Conservation (phyloP, 2,329 filamentous ascomycete species). For the Sphaerulina musiva region DNA sequence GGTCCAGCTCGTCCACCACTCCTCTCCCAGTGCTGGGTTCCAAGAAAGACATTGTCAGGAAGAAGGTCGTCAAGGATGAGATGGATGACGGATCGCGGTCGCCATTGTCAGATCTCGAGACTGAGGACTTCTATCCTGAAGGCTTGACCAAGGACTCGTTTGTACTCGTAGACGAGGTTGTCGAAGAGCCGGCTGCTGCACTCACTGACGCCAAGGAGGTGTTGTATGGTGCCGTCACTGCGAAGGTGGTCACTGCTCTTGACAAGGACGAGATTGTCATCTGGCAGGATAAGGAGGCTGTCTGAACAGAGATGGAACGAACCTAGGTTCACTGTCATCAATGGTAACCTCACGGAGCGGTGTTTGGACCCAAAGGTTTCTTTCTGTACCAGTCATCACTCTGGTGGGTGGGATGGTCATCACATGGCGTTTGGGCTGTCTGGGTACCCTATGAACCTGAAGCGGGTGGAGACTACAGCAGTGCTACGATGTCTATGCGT, state of each 20-base stretch:
- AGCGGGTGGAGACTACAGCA: no score
- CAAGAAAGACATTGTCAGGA: constrained; percentile 28
- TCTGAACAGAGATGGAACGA: neutral
- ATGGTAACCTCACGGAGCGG: constrained; percentile 2
- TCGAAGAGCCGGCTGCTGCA: constrained; percentile 19
- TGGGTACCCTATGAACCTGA: neutral
- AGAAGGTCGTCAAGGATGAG: constrained; percentile 27
- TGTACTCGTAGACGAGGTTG: constrained; percentile 17
- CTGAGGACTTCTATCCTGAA: constrained; percentile 32
- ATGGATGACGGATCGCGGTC: constrained; percentile 34
- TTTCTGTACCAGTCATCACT: neutral
- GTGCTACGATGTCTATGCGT: no score
- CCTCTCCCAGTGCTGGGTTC: constrained; percentile 16
- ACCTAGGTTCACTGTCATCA: neutral
- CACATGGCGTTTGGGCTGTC: neutral
- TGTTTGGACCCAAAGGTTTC: neutral
- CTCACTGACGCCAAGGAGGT: constrained; percentile 4
- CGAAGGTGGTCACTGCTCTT: constrained; percentile 5
- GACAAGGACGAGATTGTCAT: constrained; percentile 25
- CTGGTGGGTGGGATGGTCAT: no score
- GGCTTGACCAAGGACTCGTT: constrained; percentile 30
- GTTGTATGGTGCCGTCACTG: neutral
- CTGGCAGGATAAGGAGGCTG: constrained; percentile 24
- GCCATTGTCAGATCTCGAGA: constrained; percentile 34
- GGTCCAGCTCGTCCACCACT: neutral